Evolutionary conservation across 805 yeast species (phyloP), one percentile per base, ranked within the genome.

Genomic region (Candida patagonica): DNA sequence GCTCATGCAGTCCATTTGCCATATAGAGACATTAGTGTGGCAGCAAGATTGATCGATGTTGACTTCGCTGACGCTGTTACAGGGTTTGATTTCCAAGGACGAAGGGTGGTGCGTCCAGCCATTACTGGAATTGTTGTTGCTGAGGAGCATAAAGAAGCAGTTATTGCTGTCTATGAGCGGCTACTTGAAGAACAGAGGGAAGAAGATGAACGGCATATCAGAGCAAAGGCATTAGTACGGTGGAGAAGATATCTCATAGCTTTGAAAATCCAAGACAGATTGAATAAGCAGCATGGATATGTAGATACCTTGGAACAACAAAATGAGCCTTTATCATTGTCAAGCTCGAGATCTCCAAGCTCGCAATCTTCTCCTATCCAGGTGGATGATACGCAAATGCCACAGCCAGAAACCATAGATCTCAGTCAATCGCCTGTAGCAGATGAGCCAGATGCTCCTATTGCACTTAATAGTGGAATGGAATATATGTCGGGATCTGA

Each of bases 41-140:
- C 97, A 0, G 94, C 94, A 0, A 71, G 71, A 42, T 54, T 76
- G 1, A 51, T 88, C 8, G 75, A 72, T 0, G 68, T 89, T 5
- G 95, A 85, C 48, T 86, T 69, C 62, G 96, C 95, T 0, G 78
- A 76, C 35, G 97, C 96, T 0, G 88, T 87, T 2, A 78, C 80
- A 2, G 85, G 88, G 0, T 89, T 92, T 61, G 92, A 85, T 41
- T 92, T 83, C 60, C 35, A 41, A n/a, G 59, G 61, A 31, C 56
- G 66, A 31, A 57, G 66, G 22, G 52, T 53, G 26, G 77, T 81
- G 0, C 77, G 75, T 8, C 89, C 94, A 0, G 65, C 67, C 39
- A 70, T 76, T 30, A 76, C 78, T 4, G 97, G 97, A 2, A 71
- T 86, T 20, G 80, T 92, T 1, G 79, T 87, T 5, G 79, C 82